phyloP scores from a whole-genome alignment of 2,329 filamentous ascomycete genomes.

The Apiospora aurea region DNA sequence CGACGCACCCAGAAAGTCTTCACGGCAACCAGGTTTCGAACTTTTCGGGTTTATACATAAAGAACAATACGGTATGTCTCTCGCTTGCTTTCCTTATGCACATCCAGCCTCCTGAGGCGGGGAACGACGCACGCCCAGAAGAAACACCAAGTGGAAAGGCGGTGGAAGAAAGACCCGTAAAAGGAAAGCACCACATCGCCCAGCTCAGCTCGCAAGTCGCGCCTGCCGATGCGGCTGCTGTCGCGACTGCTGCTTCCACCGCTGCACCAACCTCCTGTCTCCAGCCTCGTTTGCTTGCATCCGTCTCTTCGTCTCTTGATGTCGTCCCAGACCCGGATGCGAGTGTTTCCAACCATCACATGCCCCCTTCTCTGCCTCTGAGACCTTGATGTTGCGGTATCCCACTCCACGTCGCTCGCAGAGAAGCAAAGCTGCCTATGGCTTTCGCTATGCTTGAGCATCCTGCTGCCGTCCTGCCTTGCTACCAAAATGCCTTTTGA shows the following conservation, averaged over 20 bases:
- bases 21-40: neutral
- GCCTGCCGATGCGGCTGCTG: neutral
- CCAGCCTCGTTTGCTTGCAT: neutral
- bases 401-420: conserved; percentile 7
- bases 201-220: neutral
- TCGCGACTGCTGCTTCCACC: neutral
- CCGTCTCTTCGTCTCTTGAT: neutral
- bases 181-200: conserved; percentile 1
- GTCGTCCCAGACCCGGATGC: neutral
- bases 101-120: conserved; percentile 1
- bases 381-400: neutral
- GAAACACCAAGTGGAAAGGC: conserved; percentile 9
- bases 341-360: conserved; percentile 1
- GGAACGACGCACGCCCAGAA: conserved; percentile 1
- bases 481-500: conserved; percentile 32
- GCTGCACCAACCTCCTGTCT: neutral
- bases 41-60: neutral
- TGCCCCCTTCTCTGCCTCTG: neutral
- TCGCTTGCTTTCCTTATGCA: neutral
- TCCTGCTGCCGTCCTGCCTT: neutral
- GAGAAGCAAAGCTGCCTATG: neutral
- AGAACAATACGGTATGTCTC: conserved; percentile 15
- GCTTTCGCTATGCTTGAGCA: neutral
- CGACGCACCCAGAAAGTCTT: neutral
- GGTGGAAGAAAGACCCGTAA: conserved; percentile 7